These are phyloP conservation scores for Boeremia lycopersici DNA, from an alignment of 2,329 filamentous ascomycete species.

Conservation along the genomic window DNA sequence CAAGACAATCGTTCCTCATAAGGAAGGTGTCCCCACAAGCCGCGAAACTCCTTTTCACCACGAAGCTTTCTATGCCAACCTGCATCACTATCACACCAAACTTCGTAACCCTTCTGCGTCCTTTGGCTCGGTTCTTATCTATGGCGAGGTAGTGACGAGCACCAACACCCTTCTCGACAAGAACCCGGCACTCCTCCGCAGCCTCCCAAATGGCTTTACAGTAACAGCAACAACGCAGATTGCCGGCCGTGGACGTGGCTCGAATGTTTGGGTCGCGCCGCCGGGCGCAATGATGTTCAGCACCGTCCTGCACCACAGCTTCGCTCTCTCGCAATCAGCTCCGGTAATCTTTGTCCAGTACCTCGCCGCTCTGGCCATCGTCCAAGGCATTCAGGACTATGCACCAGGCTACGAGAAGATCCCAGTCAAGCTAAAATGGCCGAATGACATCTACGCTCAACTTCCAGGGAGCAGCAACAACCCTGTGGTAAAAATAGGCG, in stretches of 20 bases:
- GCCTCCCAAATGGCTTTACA: conserved; percentile 84
- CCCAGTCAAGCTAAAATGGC: conserved; percentile 92
- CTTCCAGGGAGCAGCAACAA: conserved; percentile 57
- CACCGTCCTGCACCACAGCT: conserved; percentile 81
- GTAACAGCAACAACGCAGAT: conserved; percentile 86
- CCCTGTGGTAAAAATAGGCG: conserved; percentile 84
- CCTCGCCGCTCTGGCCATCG: conserved; percentile 83
- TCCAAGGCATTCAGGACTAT: conserved; percentile 82
- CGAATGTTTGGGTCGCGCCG: conserved; percentile 94
- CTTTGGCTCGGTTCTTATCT: conserved; percentile 81
- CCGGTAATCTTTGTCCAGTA: conserved; percentile 96
- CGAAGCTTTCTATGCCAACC: conserved; percentile 73
- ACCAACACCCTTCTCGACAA: conserved; percentile 94
- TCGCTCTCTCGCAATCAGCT: conserved; percentile 70
- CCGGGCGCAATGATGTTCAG: conserved; percentile 87
- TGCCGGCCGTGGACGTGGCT: conserved; percentile 84
- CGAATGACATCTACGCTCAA: conserved; percentile 77
- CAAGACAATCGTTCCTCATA: conserved; percentile 77
- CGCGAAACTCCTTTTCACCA: conserved; percentile 90
- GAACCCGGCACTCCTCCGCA: conserved; percentile 79
- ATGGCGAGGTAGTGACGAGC: conserved; percentile 90
- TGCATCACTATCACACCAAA: conserved; percentile 69
- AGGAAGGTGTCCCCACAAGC: conserved; percentile 64
- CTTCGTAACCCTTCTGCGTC: conserved; percentile 60
- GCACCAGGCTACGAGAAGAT: conserved; percentile 75